A percentile compares a stretch with the other conserved stretches of the same genome.
Evolutionary conservation across 2,329 filamentous ascomycete genomes (phyloP).

Genomic region (Penicillium sp.): DNA sequence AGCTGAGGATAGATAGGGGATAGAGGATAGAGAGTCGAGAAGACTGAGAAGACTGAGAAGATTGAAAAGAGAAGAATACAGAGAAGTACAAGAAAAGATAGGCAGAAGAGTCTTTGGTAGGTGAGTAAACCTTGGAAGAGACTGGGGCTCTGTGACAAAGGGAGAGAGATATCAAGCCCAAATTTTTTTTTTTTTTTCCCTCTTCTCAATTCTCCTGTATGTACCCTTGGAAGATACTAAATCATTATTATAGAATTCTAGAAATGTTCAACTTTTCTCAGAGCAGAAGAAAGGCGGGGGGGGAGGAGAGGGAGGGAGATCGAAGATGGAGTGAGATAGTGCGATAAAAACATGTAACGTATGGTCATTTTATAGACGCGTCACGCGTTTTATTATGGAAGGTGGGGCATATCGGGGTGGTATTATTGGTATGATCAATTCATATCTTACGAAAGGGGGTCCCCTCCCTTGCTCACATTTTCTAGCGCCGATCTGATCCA

Average conservation of each 20-base stretch:
- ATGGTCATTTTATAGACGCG: slow-evolving; percentile 27
- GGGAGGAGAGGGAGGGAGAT: slow-evolving; percentile 11
- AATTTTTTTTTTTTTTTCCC: not conserved
- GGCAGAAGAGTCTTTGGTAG: not conserved
- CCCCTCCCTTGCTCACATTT: slow-evolving; percentile 9
- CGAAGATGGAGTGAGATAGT: slow-evolving; percentile 16
- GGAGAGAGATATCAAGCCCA: not conserved
- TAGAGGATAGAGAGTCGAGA: not conserved
- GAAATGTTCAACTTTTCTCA: not conserved
- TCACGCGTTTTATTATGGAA: slow-evolving; percentile 24
- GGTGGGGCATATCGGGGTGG: not conserved
- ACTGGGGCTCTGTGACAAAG: not conserved
- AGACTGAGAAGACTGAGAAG: not conserved
- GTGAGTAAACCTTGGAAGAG: not conserved
- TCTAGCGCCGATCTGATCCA: slow-evolving; percentile 8
- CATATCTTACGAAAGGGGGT: slow-evolving; percentile 3
- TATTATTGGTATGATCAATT: slow-evolving; percentile 1
- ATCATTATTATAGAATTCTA: slow-evolving; percentile 12
- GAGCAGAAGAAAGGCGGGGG: slow-evolving; percentile 9
- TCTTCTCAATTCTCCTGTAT: not conserved
- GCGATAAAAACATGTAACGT: slow-evolving; percentile 18
- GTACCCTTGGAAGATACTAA: slow-evolving; percentile 5
- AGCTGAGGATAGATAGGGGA: slow-evolving; percentile 1
- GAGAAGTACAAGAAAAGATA: not conserved
- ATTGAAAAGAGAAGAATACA: not conserved